phyloP scores from a whole-genome alignment of 805 yeast species.

The Cyberlindnera petersonii region DNA sequence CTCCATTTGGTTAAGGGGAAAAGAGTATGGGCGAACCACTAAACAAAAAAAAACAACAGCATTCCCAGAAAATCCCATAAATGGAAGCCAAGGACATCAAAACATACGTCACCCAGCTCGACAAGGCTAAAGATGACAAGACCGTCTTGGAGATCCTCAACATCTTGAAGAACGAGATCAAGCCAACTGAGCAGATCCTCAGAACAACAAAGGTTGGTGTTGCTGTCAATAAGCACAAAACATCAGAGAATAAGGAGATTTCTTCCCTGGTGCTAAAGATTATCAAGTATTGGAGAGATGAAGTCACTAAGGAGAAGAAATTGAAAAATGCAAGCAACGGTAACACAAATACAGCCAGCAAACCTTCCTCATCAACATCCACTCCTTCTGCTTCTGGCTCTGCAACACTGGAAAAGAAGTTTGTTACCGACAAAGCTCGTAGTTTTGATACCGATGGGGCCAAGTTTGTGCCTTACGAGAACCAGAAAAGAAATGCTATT shows the following conservation, averaged over 20 bases:
- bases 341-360: constrained; percentile 15
- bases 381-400: too few species aligned
- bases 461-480: constrained; percentile 62
- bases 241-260: constrained; percentile 62
- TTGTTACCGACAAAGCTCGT: constrained; percentile 54
- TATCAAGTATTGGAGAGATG: constrained; percentile 87
- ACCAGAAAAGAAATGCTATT: constrained; percentile 79
- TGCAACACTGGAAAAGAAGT: constrained; percentile 32
- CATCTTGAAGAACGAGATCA: constrained; percentile 62
- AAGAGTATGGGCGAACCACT: too few species aligned
- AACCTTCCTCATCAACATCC: constrained; percentile 11
- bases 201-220: constrained; percentile 97
- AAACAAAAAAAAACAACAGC: too few species aligned
- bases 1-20: too few species aligned
- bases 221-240: constrained; percentile 83
- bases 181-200: constrained; percentile 79
- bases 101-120: constrained; percentile 65
- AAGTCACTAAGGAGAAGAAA: constrained; percentile 63
- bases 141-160: constrained; percentile 64
- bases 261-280: constrained; percentile 71
- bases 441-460: constrained; percentile 81
- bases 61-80: too few species aligned
- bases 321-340: constrained; percentile 5
- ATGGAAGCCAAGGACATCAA: constrained; percentile 72
- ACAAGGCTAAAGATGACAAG: constrained; percentile 62